Base-by-base conservation (phyloP, 1,284 basidiomycete genomes). In the Ustilago sp. region DNA sequence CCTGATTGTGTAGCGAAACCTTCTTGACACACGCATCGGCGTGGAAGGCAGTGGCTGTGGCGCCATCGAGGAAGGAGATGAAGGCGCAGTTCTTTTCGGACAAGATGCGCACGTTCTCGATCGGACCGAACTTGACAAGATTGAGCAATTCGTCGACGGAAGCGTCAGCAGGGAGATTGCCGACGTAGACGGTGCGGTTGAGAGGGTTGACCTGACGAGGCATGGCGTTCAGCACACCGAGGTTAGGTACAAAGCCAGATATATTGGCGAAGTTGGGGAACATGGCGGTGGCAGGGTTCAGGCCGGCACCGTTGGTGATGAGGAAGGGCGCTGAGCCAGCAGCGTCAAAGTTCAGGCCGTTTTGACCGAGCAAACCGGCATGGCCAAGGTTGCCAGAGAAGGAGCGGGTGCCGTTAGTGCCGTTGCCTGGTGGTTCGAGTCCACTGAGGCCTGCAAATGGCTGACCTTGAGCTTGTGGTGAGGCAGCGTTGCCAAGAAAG, bases 1-100 rank as follows among this genome's bases (percentile, higher is more conserved):
- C 83, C 52, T 83, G 82, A 55, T 77, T 79, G 67, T 83, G 81
- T 17, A 85, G 68, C 35, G 84, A 77, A 8, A 85, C 73, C 66
- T 80, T 84, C 55, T 83, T 84, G 38, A 85, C 84, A 32, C 78
- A 84, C 2, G 83, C 83, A 58, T 85, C 84, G 17, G 84, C 84
- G 43, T 85, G 83, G 68, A 85, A 85, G 5, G 84, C 84, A 1
- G 84, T 81, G 15, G 82, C 84, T 15, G 80, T 78, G 35, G 72
- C 55, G 28, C 78, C 82, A 47, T 77, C 81, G 19, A 85, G 77
- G 58, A 86, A 83, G 13, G 95, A 98, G 76, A 99, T 91, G 89
- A 99, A 99, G 63, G 97, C 95, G 86, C 96, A 98, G 13, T 92
- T 94, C 87, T 98, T 98, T 87, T 98, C 96, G 47, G 95, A 94